A percentile compares a stretch with the other conserved stretches of the same genome.
Conservation (phyloP, 2,329 filamentous ascomycete genomes). For the Emmonsiellopsis sp. region DNA sequence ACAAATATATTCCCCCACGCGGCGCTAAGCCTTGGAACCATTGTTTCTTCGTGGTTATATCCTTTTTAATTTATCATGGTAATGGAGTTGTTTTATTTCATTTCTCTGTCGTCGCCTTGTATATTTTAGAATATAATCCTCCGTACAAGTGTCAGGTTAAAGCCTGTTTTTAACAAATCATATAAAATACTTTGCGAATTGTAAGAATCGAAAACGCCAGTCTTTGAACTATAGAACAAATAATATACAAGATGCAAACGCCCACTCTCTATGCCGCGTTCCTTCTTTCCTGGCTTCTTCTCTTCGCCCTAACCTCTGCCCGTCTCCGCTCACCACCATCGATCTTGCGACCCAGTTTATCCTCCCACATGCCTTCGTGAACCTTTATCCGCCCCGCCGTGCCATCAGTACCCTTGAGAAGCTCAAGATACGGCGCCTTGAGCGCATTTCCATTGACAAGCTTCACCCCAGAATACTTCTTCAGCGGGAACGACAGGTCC, state of each 20-base stretch:
- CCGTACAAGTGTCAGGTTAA: too few relatives aligned
- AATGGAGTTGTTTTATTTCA: too few relatives aligned
- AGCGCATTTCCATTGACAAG: slow-evolving; percentile 62
- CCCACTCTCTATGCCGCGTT: slow-evolving; percentile 39
- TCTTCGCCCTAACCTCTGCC: slow-evolving; percentile 80
- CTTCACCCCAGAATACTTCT: slow-evolving; percentile 54
- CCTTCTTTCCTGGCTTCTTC: slow-evolving; percentile 66
- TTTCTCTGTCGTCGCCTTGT: too few relatives aligned
- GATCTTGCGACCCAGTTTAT: slow-evolving; percentile 77
- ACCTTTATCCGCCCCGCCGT: slow-evolving; percentile 57
- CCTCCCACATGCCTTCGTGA: slow-evolving; percentile 88
- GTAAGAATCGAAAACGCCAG: too few relatives aligned
- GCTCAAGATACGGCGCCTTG: slow-evolving; percentile 62
- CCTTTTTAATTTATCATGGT: too few relatives aligned
- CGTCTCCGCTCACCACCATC: slow-evolving; percentile 90
- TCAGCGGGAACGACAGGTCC: slow-evolving; percentile 33
- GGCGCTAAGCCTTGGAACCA: too few relatives aligned
- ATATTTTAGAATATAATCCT: too few relatives aligned
- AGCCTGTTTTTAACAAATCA: too few relatives aligned
- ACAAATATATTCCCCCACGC: not conserved
- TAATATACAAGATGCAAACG: not conserved
- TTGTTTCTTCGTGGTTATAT: too few relatives aligned
- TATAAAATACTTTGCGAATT: too few relatives aligned
- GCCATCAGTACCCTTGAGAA: slow-evolving; percentile 51
- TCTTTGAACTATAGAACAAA: not conserved